Base-by-base conservation (phyloP, 2,329 filamentous ascomycete genomes). In the Aspergillus calidoustus region DNA sequence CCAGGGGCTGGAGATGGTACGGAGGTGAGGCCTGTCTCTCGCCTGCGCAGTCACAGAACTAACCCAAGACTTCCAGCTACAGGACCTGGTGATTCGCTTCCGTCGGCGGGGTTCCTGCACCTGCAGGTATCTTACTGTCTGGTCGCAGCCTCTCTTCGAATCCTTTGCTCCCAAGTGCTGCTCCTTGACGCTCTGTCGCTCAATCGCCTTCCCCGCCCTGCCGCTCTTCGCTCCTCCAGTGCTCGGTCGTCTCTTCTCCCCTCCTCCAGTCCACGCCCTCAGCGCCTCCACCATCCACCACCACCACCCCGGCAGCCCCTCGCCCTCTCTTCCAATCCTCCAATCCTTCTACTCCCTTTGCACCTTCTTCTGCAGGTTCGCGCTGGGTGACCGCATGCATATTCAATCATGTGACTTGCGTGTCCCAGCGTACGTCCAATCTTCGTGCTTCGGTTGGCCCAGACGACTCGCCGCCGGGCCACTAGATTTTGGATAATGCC, bases 361-460 rank as follows among this genome's bases (percentile, higher is more conserved):
- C 60, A 46, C 49, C 50, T 46, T 60, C 25, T 65, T 56, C 68
- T 73, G 72, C 73, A 74, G 69, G 67, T 72, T 72, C 64, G 66
- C 69, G 62, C 67, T 70, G 71, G 66, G 69, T 69, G 66, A 72
- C 61, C 74, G 74, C 74, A 76, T 70, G 64, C 64, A 61, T 51
- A 57, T 68, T 70, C 65, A 67, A 72, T 77, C 75, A 77, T 77
- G 75, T 77, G 75, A 77, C 73, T 65, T 34, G 28, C n/a, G 63
- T 63, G 66, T 68, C 65, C 54, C 63, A 57, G 56, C 54, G 63
- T 46, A 67, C 66, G 60, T 69, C 70, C 73, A 73, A 71, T 68
- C 63, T 68, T 60, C 62, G 52, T 59, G 57, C 61, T 52, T 65
- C 60, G 59, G 65, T 68, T 68, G 66, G 64, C 56, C 64, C 54